phyloP scores from a whole-genome alignment of 179 eudicot genomes.

The Drosera spatulata region DNA sequence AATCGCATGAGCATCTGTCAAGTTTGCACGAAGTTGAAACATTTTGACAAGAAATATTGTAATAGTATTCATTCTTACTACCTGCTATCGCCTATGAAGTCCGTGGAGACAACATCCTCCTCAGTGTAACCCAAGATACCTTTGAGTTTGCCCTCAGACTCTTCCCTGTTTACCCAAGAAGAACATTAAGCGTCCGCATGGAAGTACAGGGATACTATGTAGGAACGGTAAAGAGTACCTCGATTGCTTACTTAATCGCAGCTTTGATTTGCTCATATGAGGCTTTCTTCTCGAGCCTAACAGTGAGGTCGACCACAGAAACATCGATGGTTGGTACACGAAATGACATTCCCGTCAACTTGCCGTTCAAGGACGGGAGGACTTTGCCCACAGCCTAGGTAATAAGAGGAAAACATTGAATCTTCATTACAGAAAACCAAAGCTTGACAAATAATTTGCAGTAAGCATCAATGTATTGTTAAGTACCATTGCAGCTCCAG shows the following conservation, averaged over 20 bases:
- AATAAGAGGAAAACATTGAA: neutral
- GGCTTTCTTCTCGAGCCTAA: conserved; percentile 51
- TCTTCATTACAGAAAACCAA: too few relatives aligned
- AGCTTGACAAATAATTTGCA: neutral
- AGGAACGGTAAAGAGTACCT: neutral
- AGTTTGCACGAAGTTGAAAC: too few relatives aligned
- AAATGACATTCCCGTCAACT: conserved; percentile 65
- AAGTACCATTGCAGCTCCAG: conserved; percentile 62
- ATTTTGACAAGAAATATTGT: too few relatives aligned
- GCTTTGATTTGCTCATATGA: conserved; percentile 52
- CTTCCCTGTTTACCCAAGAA: conserved; percentile 25
- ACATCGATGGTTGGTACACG: conserved; percentile 72
- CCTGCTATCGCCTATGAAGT: conserved; percentile 55
- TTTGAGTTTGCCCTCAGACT: conserved; percentile 44
- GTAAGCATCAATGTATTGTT: too few relatives aligned
- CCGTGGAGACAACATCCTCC: conserved; percentile 60
- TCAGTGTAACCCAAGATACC: conserved; percentile 16
- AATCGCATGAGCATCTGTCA: too few relatives aligned
- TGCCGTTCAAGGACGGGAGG: conserved; percentile 59
- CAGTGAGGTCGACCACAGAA: conserved; percentile 71
- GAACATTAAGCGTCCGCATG: neutral
- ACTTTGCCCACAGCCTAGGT: conserved; percentile 64
- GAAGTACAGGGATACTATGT: neutral
- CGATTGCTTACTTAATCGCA: conserved; percentile 44
- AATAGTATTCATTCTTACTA: conserved; percentile 3